Base-by-base conservation (phyloP, 441 rosid species). In the Sinapis alba region DNA sequence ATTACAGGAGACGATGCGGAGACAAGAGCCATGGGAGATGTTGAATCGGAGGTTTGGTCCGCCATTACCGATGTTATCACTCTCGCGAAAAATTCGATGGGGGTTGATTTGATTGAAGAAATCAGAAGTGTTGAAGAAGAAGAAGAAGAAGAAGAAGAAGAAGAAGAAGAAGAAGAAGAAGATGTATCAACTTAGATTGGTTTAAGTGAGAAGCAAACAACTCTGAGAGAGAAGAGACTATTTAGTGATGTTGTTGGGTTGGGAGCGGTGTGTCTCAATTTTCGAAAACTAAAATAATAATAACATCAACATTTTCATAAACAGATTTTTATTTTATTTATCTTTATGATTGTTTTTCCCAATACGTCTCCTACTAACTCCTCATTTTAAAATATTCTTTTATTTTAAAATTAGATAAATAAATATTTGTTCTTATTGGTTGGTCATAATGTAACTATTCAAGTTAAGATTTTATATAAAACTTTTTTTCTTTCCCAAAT, bases 1-100 rank as follows among this genome's bases (percentile, higher is more conserved):
- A 85, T 77, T 79, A 81, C 83, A 27, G 90, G 89, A 68, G 84
- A 84, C 41, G 87, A 16, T 18, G 32, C 62, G 56, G 82, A 68
- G 61, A 78, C 77, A 59, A 79, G 80, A 69, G 84, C 58, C 27
- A 72, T 7, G 20, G 87, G 73, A 66, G 87, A 62, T 36, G 83
- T 36, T 36, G 89, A 78, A 85, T 86, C 92, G 34, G 89, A 71
- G 68, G 53, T 64, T 30, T 85, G 86, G 63, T 60, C 67, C 26
- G 89, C 87, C 96, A 88, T 88, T 19, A 23, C 65, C 65, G 24
- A 50, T 56, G 50, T 50, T 36, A 12, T 28, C 12, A n/a, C n/a
- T 32, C 10, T 7, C 19, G 32, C 0, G 6, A 32, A 32, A 32
- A 7, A 11, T 54, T 16, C 26, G 10, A 5, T 15, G 43, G 23